Evolutionary conservation across 2,329 filamentous ascomycete species (phyloP).

Genomic region (Neonectria punicea): DNA sequence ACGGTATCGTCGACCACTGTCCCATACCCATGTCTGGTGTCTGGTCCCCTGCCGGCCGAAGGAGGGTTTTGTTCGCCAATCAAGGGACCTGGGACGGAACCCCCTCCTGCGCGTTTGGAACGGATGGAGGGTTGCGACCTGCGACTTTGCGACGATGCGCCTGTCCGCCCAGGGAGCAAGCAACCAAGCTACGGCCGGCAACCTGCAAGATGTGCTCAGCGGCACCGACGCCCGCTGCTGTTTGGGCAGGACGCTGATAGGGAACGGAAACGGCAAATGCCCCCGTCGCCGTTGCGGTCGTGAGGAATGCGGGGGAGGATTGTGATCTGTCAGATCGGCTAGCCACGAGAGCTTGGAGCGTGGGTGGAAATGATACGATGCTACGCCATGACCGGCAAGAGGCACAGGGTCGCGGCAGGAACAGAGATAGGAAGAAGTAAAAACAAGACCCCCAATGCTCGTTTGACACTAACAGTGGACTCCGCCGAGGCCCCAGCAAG

Average conservation of each 20-base stretch:
- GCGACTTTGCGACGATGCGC: background rate
- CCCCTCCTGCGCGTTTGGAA: conserved; percentile 19
- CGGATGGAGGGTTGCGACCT: conserved; percentile 3
- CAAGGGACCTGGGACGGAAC: background rate
- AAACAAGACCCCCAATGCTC: conserved; percentile 1
- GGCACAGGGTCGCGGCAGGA: conserved; percentile 4
- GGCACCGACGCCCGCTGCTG: conserved; percentile 27
- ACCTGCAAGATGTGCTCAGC: conserved; percentile 28
- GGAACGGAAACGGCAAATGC: conserved; percentile 3
- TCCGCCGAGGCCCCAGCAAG: conserved; percentile 9
- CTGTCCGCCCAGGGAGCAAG: background rate
- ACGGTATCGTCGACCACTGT: conserved; percentile 18
- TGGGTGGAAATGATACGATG: conserved; percentile 37
- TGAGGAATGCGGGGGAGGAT: conserved; percentile 40
- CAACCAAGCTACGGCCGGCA: conserved; percentile 20
- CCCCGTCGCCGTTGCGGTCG: conserved; percentile 14
- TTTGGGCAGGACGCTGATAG: conserved; percentile 16
- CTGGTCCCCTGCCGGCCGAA: conserved; percentile 23
- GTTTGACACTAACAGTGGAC: conserved; percentile 23
- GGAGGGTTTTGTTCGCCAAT: conserved; percentile 28
- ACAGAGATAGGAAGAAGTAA: conserved; percentile 13
- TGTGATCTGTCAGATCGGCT: conserved; percentile 40
- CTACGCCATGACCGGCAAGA: conserved; percentile 21
- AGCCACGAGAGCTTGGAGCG: conserved; percentile 30
- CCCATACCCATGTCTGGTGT: background rate